Evolutionary conservation across 169 alveolate species (phyloP).

Genomic region (Hammondia hammondi): DNA sequence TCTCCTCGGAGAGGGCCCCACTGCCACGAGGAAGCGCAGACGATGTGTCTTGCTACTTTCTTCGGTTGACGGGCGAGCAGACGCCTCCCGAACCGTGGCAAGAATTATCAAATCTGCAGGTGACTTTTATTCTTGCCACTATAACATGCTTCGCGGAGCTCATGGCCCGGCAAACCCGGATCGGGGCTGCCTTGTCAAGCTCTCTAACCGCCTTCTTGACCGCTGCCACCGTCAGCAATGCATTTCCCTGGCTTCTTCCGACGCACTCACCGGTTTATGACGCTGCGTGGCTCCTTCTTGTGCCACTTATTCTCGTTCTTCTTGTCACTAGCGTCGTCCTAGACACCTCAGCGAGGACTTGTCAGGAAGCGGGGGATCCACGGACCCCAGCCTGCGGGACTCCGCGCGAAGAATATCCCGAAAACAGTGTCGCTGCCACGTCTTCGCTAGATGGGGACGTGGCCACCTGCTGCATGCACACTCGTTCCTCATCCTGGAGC

Average conservation of each 20-base stretch:
- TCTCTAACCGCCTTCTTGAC: neutral
- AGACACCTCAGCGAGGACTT: neutral
- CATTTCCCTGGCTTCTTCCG: neutral
- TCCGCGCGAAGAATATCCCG: neutral
- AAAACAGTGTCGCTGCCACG: neutral
- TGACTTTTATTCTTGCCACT: neutral
- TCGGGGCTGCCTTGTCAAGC: conserved; percentile 17
- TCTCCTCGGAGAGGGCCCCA: neutral
- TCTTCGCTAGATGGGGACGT: neutral
- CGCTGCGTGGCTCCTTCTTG: neutral
- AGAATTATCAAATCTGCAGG: neutral
- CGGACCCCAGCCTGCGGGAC: neutral
- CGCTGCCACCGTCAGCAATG: conserved; percentile 7
- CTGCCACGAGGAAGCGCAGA: neutral
- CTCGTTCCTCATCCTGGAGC: neutral
- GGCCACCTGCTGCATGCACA: too few species aligned
- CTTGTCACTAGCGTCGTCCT: conserved; percentile 23
- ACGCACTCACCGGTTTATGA: conserved; percentile 18
- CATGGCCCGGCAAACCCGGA: neutral
- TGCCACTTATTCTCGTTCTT: neutral
- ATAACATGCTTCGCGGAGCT: neutral
- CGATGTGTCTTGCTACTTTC: conserved; percentile 36
- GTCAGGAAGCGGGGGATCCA: neutral
- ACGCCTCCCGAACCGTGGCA: neutral
- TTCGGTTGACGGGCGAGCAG: neutral